Evolutionary conservation across 805 yeast species (phyloP), one percentile per base, ranked within the genome.

Genomic region (Saccharomycodes ludwigii): DNA sequence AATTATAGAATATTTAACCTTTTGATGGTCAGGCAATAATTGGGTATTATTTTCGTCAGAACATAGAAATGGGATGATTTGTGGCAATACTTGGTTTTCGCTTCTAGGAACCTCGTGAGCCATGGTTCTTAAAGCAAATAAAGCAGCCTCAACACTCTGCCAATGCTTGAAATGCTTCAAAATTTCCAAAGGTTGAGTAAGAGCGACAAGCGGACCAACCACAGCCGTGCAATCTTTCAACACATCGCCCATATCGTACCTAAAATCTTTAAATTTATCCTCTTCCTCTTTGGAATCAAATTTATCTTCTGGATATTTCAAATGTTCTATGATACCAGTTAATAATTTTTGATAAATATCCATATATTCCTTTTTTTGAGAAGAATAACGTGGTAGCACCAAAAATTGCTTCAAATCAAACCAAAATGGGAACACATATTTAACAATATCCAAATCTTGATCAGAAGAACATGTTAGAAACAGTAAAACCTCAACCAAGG

Each of bases 181-280:
- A 30, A 49, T 40, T 5, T 38, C 43, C 18, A 63, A 34, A 2
- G 95, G 94, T 33, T 81, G 75, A 15, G 59, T 54, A 21, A 91
- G 61, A 0, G 95, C 84, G 24, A 56, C 61, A 7, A 69, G 58
- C 3, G 93, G 65, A 1, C 97, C 97, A 26, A 83, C 74, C 3
- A 91, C 88, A 2, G 82, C 81, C 44, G 96, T 82, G 60, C 97
- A 85, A 50, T 85, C 94, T 50, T 93, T 93, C 39, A 91, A 60
- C n/a, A 88, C 95, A 52, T 91, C 97, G 23, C 97, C 97, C 81
- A 91, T 82, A 35, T 84, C 95, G 56, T 91, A 91, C 47, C 99
- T 68, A 57, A 88, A 91, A 37, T 84, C 93, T 47, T 82, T 76
- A 53, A 91, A 91, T 54, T 84, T 82, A 49, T 93, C 98, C 49